Evolutionary conservation across 208 protist species (phyloP).

Genomic region (Leishmania arabica): DNA sequence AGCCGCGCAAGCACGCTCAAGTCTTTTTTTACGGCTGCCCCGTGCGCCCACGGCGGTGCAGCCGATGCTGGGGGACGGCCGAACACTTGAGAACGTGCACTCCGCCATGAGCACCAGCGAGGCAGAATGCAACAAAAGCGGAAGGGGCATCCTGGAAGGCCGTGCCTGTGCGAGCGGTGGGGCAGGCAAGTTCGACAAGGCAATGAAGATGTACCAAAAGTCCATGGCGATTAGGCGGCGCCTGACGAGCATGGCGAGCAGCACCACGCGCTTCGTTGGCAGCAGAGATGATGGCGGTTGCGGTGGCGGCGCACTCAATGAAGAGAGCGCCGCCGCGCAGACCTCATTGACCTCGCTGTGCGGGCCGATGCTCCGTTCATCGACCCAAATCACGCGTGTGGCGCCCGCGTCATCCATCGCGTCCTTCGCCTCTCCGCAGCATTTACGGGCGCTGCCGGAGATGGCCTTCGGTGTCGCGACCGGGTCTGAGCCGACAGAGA

Average conservation of each 20-base stretch:
- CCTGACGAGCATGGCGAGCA: constrained; percentile 3
- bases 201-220: constrained; percentile 21
- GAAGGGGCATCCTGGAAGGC: neutral
- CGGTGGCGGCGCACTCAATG: neutral
- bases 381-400: constrained; percentile 5
- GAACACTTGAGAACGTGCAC: neutral
- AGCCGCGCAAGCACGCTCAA: neutral
- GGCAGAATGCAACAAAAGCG: neutral
- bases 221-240: constrained; percentile 20
- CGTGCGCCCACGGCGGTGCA: neutral
- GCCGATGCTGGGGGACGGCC: neutral
- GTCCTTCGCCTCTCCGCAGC: neutral
- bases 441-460: neutral
- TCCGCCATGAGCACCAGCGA: neutral
- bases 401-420: neutral
- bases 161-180: neutral
- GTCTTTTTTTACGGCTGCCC: neutral
- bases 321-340: neutral
- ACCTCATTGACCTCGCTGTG: neutral
- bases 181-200: constrained; percentile 20
- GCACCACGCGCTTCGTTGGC: neutral
- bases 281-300: neutral
- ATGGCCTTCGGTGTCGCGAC: neutral
- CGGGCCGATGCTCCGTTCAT: constrained; percentile 11
- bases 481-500: neutral